Base-by-base conservation (phyloP, 2,329 filamentous ascomycete species). In the Calonectria pseudoreteaudii region DNA sequence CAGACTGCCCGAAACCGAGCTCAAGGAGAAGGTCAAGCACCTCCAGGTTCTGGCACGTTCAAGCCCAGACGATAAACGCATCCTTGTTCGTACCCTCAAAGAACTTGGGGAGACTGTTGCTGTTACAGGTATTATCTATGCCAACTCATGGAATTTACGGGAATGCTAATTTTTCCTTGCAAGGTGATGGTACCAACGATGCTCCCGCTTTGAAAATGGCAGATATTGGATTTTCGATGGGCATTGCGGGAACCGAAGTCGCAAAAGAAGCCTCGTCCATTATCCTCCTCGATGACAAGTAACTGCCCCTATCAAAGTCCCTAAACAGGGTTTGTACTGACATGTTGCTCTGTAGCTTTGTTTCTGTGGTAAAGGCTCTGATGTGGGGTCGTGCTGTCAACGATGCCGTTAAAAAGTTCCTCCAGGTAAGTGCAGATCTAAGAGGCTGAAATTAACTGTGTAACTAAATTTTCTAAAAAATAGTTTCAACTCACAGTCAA, bases 1-100 rank as follows among this genome's bases (percentile, higher is more conserved):
- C 86, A 83, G 90, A 88, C 83, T 87, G 34, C 82, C 84, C 1
- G 91, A 92, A 49, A 70, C 90, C 82, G 79, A 88, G 67, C 82
- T 86, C 82, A 86, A 91, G 73, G 85, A 87, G 13, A 85, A 91
- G 67, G 90, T 93, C 68, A 91, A 90, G 3, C 89, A 86, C 10
- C 87, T 94, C 2, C 90, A 93, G 77, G 91, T 93, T 2, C 84
- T 93, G 23, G 92, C 91, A 50, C 89, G 92, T 7, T 93, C 91
- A 0, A 92, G 91, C 2, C 92, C 92, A 0, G 91, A 93, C 74
- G 92, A 93, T 78, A 93, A 93, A 83, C 87, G 88, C 1, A 90
- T 93, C 68, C 83, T 94, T 8, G 91, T 93, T 4, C 86, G 87
- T 7, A 89, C 88, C 18, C 87, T 93, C 26, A 93, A 92, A 83